Percentiles rank a stretch among this genome's conserved stretches.
phyloP scores from a whole-genome alignment of 306 rosid species.

The Quercus alba region DNA sequence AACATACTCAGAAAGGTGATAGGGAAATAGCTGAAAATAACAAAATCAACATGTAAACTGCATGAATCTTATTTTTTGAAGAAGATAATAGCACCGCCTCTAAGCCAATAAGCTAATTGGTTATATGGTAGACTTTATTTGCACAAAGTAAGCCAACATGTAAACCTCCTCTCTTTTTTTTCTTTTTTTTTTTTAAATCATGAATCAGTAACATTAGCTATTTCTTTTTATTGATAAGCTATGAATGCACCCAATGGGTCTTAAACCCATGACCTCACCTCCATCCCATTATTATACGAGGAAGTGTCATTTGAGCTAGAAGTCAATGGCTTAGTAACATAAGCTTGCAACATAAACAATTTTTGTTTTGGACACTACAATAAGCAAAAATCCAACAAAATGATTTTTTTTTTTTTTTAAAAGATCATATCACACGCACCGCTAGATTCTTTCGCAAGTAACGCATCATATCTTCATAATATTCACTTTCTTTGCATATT shows the following conservation, averaged over 20 bases:
- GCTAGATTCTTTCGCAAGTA: constrained; percentile 84
- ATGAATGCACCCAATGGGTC: too few species aligned
- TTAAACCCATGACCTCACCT: too few species aligned
- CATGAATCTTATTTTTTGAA: constrained; percentile 18
- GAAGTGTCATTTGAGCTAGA: too few species aligned
- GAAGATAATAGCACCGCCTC: background rate
- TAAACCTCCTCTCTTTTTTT: too few species aligned
- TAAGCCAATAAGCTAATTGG: background rate
- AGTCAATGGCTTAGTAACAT: background rate
- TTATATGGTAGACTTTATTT: constrained; percentile 7
- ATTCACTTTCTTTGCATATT: constrained; percentile 82
- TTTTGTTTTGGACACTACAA: background rate
- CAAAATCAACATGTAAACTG: constrained; percentile 31
- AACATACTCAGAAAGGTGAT: constrained; percentile 83
- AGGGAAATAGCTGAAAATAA: constrained; percentile 88
- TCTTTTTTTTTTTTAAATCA: too few species aligned
- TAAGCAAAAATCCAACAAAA: constrained; percentile 16
- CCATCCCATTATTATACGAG: too few species aligned
- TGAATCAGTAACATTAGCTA: background rate
- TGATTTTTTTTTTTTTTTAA: background rate
- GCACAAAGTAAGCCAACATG: background rate
- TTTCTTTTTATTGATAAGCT: too few species aligned
- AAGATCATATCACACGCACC: constrained; percentile 46
- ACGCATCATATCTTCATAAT: constrained; percentile 85
- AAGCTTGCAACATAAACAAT: background rate